Evolutionary conservation across 140 eudicot genomes (phyloP).

Genomic region (Erigeron philadelphicus): DNA sequence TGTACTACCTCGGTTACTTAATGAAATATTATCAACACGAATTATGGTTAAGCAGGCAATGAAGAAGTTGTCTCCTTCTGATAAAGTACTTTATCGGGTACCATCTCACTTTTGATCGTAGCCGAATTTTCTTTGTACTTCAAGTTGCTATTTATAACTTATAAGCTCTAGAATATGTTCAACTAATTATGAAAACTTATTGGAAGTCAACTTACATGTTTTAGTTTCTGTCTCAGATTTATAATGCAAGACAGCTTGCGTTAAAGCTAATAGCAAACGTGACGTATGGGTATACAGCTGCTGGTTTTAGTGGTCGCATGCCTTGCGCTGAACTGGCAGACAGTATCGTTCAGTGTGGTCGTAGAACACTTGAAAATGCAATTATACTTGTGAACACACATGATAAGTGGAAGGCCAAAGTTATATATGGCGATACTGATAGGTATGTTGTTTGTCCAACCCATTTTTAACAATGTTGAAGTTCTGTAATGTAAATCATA

Average conservation of each 20-base stretch:
- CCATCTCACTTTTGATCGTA: slow-evolving; percentile 5
- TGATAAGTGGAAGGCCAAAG: slow-evolving; percentile 84
- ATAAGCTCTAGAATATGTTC: slow-evolving; percentile 1
- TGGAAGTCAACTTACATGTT: slow-evolving; percentile 8
- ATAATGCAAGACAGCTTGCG: slow-evolving; percentile 92
- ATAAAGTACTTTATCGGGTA: slow-evolving; percentile 76
- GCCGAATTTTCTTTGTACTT: slow-evolving; percentile 10
- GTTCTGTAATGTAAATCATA: neutral
- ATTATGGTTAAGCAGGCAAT: slow-evolving; percentile 93
- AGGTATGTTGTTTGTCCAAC: slow-evolving; percentile 41
- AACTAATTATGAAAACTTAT: slow-evolving; percentile 9
- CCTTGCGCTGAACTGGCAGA: slow-evolving; percentile 99
- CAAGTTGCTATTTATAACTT: neutral
- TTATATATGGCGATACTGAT: slow-evolving; percentile 91
- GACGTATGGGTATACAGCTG: slow-evolving; percentile 95
- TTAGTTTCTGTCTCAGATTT: slow-evolving; percentile 44
- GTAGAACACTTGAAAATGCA: slow-evolving; percentile 86
- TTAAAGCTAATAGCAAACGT: slow-evolving; percentile 92
- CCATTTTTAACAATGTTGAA: slow-evolving; percentile 1
- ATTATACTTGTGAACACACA: slow-evolving; percentile 60
- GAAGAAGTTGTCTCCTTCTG: slow-evolving; percentile 73
- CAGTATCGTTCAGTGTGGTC: slow-evolving; percentile 97
- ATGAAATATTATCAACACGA: slow-evolving; percentile 85
- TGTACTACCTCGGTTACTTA: slow-evolving; percentile 80
- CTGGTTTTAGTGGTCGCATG: slow-evolving; percentile 99